A percentile compares a stretch with the other conserved stretches of the same genome.
Evolutionary conservation across 768 basidiomycete species (phyloP).

Genomic region (Boletus rex-veris): DNA sequence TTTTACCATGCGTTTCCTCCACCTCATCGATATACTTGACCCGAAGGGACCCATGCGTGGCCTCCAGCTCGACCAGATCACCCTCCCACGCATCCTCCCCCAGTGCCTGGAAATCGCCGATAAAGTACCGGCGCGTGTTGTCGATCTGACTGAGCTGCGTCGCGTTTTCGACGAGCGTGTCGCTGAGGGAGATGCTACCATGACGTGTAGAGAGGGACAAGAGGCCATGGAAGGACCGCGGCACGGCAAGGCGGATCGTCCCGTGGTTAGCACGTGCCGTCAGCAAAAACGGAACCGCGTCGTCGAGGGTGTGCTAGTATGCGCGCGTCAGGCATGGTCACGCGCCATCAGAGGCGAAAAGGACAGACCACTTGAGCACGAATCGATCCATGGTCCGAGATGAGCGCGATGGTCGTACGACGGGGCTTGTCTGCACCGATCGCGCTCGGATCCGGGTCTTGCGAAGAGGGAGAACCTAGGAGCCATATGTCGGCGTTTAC

Average conservation of each 20-base stretch:
- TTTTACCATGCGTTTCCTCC: neutral
- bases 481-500: slow-evolving; percentile 42
- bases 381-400: slow-evolving; percentile 16
- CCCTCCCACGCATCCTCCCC: slow-evolving; percentile 21
- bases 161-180: slow-evolving; percentile 10
- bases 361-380: neutral
- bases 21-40: slow-evolving; percentile 22
- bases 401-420: slow-evolving; percentile 23
- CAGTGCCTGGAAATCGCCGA: slow-evolving; percentile 22
- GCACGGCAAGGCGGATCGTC: slow-evolving; percentile 12
- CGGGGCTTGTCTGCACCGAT: slow-evolving; percentile 1
- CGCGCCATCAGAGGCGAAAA: neutral
- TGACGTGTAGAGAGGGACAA: slow-evolving; percentile 15
- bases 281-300: slow-evolving; percentile 16
- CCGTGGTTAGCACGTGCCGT: slow-evolving; percentile 13
- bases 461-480: slow-evolving; percentile 1
- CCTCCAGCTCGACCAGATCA: slow-evolving; percentile 15
- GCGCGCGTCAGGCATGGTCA: neutral
- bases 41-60: slow-evolving; percentile 15
- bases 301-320: slow-evolving; percentile 16
- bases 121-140: slow-evolving; percentile 18
- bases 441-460: neutral
- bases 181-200: slow-evolving; percentile 15
- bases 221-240: slow-evolving; percentile 20
- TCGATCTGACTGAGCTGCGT: slow-evolving; percentile 24